phyloP scores from a whole-genome alignment of 805 yeast species.

The Kodamaea sagamina region DNA sequence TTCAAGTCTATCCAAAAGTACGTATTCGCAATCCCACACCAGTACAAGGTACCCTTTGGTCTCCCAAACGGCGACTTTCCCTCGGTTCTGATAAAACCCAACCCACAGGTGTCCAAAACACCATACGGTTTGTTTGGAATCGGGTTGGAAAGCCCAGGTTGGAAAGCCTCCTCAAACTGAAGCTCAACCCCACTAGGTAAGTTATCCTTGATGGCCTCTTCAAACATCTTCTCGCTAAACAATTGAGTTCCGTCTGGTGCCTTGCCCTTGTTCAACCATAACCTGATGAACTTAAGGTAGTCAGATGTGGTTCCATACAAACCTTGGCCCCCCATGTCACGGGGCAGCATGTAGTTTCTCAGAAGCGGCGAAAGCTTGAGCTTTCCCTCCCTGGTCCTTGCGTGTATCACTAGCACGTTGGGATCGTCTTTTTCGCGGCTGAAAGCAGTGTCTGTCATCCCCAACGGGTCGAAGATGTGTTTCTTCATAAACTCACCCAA shows the following conservation, averaged over 20 bases:
- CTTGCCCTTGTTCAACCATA: constrained; percentile 43
- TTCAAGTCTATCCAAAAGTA: constrained; percentile 43
- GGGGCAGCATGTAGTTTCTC: constrained; percentile 4
- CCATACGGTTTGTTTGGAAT: constrained; percentile 12
- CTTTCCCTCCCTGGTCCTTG: background rate
- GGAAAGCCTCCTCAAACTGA: constrained; percentile 4
- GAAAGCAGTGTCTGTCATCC: constrained; percentile 7
- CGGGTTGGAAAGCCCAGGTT: background rate
- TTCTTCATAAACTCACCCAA: constrained; percentile 35
- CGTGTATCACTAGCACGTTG: constrained; percentile 7
- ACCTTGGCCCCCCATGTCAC: constrained; percentile 49
- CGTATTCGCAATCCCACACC: constrained; percentile 44
- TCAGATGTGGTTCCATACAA: constrained; percentile 39
- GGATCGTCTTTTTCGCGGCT: constrained; percentile 5
- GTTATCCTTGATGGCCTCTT: constrained; percentile 5
- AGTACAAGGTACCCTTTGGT: constrained; percentile 35
- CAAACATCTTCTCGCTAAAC: constrained; percentile 4
- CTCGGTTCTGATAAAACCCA: constrained; percentile 16
- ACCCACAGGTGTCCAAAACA: constrained; percentile 8
- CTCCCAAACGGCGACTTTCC: constrained; percentile 34
- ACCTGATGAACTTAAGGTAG: constrained; percentile 39
- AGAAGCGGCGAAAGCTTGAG: background rate
- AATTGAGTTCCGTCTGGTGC: constrained; percentile 35
- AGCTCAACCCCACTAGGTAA: constrained; percentile 8
- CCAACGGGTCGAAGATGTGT: constrained; percentile 35